Evolutionary conservation across 495 filamentous ascomycete species (phyloP).

Genomic region (Eremomyces bilateralis): DNA sequence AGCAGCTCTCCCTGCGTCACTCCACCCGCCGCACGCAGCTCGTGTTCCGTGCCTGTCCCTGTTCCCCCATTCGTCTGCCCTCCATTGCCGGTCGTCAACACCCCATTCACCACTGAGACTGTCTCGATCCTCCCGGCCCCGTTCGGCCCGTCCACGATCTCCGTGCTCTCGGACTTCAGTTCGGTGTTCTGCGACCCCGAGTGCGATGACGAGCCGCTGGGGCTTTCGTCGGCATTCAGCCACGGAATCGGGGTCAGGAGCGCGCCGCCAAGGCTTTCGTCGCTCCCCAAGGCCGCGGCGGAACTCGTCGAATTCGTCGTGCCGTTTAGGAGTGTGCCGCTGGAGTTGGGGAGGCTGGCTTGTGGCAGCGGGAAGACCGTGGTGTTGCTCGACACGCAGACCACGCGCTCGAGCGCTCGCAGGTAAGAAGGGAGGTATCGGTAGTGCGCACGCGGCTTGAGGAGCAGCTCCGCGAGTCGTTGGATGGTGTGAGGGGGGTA

Average conservation of each 20-base stretch:
- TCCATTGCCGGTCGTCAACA: constrained; percentile 8
- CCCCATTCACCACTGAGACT: constrained; percentile 45
- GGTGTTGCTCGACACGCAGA: constrained; percentile 68
- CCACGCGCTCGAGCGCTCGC: constrained; percentile 73
- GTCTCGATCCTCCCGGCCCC: constrained; percentile 51
- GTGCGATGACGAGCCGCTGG: neutral
- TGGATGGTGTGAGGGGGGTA: constrained; percentile 86
- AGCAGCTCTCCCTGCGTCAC: constrained; percentile 60
- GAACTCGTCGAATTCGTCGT: constrained; percentile 5
- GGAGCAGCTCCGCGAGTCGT: constrained; percentile 77
- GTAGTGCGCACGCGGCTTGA: constrained; percentile 59
- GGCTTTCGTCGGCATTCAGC: constrained; percentile 24
- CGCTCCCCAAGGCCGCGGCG: constrained; percentile 35
- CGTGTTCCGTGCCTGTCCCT: constrained; percentile 8
- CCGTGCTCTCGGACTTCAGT: constrained; percentile 42
- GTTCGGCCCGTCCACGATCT: constrained; percentile 49
- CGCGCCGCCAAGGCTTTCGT: constrained; percentile 79
- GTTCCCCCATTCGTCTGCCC: neutral
- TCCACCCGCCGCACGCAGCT: constrained; percentile 24
- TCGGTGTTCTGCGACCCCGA: constrained; percentile 14
- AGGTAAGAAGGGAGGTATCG: constrained; percentile 61
- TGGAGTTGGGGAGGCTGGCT: constrained; percentile 25
- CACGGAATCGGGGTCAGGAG: constrained; percentile 87
- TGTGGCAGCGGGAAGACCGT: constrained; percentile 65
- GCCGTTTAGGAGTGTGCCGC: constrained; percentile 20